phyloP scores from a whole-genome alignment of 306 rosid species.

The Herpetospermum pedunculosum region DNA sequence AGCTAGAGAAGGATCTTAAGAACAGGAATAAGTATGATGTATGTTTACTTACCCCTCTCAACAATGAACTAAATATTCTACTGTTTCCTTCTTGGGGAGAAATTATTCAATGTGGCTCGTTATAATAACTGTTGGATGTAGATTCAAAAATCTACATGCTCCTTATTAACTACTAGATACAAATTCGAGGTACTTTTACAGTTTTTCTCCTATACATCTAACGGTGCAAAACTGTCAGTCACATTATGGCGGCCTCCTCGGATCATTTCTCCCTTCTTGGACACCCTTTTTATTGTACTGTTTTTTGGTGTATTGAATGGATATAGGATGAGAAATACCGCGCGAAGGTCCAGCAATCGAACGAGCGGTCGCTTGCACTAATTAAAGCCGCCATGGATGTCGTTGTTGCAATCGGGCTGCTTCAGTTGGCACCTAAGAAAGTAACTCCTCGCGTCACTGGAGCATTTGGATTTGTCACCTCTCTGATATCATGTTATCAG shows the following conservation, averaged over 20 bases:
- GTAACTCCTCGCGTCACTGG: constrained; percentile 88
- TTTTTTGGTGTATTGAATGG: background rate
- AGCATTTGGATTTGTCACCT: constrained; percentile 70
- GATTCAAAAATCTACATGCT: too few species aligned
- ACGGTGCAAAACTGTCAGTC: too few species aligned
- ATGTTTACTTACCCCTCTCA: constrained; percentile 15
- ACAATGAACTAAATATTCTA: background rate
- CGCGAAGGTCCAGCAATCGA: constrained; percentile 54
- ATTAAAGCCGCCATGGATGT: constrained; percentile 66
- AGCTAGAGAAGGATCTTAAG: constrained; percentile 76
- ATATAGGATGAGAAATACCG: constrained; percentile 63
- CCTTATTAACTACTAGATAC: too few species aligned
- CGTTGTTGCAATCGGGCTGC: constrained; percentile 85
- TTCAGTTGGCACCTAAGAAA: constrained; percentile 85
- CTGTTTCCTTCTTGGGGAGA: background rate
- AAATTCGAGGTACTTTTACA: too few species aligned
- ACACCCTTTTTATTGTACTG: background rate
- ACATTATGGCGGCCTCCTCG: too few species aligned
- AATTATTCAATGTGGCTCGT: too few species aligned
- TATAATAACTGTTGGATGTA: too few species aligned
- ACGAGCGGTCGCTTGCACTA: constrained; percentile 80
- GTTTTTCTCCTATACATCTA: too few species aligned
- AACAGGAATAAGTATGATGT: constrained; percentile 54
- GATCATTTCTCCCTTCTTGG: too few species aligned
- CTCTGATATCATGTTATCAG: constrained; percentile 96